Conservation (phyloP, 2,329 filamentous ascomycete genomes). For the Colletotrichum sp. region DNA sequence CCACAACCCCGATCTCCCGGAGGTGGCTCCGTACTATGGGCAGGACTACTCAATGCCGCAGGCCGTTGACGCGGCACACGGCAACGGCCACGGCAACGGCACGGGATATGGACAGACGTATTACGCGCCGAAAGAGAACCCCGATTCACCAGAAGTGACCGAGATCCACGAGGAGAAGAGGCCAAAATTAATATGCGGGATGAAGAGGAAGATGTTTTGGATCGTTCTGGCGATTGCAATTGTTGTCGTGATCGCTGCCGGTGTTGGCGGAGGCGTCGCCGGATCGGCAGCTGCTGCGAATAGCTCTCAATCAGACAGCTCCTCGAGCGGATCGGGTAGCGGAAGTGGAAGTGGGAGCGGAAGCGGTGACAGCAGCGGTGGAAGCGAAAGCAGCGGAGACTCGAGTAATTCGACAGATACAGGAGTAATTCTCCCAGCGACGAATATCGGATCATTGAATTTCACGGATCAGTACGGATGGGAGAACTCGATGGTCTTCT, state of each 20-base stretch:
- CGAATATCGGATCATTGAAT: slow-evolving; percentile 12
- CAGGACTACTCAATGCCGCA: slow-evolving; percentile 4
- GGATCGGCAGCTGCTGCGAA: not conserved
- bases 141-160: not conserved
- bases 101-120: not conserved
- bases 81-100: not conserved
- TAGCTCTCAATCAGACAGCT: not conserved
- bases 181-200: slow-evolving; percentile 1
- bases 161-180: not conserved
- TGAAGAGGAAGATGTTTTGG: slow-evolving; percentile 17
- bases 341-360: not conserved
- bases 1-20: not conserved
- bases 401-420: not conserved
- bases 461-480: slow-evolving; percentile 18
- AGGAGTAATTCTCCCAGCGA: not conserved
- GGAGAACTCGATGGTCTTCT: slow-evolving; percentile 13
- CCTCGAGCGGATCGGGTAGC: not conserved
- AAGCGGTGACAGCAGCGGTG: not conserved
- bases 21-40: not conserved
- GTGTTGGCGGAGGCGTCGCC: slow-evolving; percentile 16
- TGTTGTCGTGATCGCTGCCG: slow-evolving; percentile 3
- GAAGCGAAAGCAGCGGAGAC: not conserved
- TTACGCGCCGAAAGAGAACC: slow-evolving; percentile 1
- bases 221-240: not conserved
- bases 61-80: not conserved